A percentile compares a stretch with the other conserved stretches of the same genome.
phyloP scores from a whole-genome alignment of 176 grass and related monocot genomes.

The Aegilops bicornis region DNA sequence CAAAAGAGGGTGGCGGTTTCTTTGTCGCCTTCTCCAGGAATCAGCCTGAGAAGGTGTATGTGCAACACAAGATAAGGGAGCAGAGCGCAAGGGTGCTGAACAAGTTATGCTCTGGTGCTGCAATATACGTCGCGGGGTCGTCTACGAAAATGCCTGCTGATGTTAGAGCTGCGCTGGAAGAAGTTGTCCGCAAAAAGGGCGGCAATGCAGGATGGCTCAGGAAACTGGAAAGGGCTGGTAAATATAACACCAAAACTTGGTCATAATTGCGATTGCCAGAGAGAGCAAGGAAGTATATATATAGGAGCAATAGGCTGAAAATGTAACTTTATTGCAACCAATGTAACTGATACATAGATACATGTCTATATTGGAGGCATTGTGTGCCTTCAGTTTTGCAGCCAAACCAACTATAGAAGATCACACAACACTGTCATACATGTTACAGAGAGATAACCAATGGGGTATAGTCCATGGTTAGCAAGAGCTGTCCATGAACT shows the following conservation, averaged over 20 bases:
- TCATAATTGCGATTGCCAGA: background rate
- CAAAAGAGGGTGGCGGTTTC: slow-evolving; percentile 66
- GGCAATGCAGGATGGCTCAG: background rate
- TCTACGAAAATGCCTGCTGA: slow-evolving; percentile 89
- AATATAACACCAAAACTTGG: background rate
- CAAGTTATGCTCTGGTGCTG: slow-evolving; percentile 51
- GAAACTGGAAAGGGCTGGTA: background rate
- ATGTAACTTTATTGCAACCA: slow-evolving; percentile 26
- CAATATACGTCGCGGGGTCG: slow-evolving; percentile 70
- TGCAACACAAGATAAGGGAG: slow-evolving; percentile 91
- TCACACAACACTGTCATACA: background rate
- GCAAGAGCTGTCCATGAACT: slow-evolving; percentile 95
- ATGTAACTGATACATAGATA: background rate
- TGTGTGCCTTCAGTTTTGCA: background rate
- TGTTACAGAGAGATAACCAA: background rate
- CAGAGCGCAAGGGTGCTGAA: slow-evolving; percentile 71
- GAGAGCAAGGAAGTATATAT: background rate
- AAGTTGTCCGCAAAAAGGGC: slow-evolving; percentile 40
- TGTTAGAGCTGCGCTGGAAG: slow-evolving; percentile 69
- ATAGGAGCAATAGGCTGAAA: background rate
- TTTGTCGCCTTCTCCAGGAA: slow-evolving; percentile 88
- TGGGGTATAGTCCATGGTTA: slow-evolving; percentile 23
- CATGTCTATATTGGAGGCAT: background rate
- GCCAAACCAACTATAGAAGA: background rate
- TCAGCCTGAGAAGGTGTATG: slow-evolving; percentile 78